Evolutionary conservation across 176 grass and related monocot genomes (phyloP), one percentile per base, ranked within the genome.

Genomic region (Hyparrhenia diplandra): DNA sequence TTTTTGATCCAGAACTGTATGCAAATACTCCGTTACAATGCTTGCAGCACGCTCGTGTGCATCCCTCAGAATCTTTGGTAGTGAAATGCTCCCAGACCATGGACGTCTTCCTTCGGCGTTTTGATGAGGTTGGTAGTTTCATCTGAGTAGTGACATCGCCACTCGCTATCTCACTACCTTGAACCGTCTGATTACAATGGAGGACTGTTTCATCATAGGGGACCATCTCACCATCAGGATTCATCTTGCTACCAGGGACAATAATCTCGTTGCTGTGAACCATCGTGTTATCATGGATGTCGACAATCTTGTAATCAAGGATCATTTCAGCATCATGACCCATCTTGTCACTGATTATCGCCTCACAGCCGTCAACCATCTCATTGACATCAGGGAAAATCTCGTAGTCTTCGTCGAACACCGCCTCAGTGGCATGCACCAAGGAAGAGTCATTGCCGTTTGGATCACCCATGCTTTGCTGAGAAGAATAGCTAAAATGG

Each of bases 71-170:
- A 14, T 71, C 40, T 45, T 71, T 0, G 27, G 41, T 29, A 47
- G 69, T 28, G 41, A 71, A 71, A 71, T 71, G 69, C 25, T 71
- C 69, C 69, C 69, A 71, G 69, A 71, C 25, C 13, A 71, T 29
- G 40, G 69, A 71, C 39, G 40, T 70, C 67, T 71, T 46, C 29
- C 69, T 71, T 42, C 36, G 21, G 67, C 67, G n/a, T 3, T n/a
- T 69, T 24, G 36, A 13, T 11, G 66, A 13, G 34, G 36, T 69
- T 24, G 10, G n/a, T 43, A n/a, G n/a, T 43, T 39, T 16, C 12
- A 27, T 2, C 37, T 42, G 5, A 16, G 34, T 20, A 1, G 20
- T 69, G 2, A 14, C 37, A 69, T 71, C 18, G 4, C 40, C 68
- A 46, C 17, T 27, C 7, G 1, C 13, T 25, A 46, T 28, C 68